These are phyloP conservation scores for Chenopodium suecicum DNA, from an alignment of 148 eudicot species.

Conservation along the genomic window DNA sequence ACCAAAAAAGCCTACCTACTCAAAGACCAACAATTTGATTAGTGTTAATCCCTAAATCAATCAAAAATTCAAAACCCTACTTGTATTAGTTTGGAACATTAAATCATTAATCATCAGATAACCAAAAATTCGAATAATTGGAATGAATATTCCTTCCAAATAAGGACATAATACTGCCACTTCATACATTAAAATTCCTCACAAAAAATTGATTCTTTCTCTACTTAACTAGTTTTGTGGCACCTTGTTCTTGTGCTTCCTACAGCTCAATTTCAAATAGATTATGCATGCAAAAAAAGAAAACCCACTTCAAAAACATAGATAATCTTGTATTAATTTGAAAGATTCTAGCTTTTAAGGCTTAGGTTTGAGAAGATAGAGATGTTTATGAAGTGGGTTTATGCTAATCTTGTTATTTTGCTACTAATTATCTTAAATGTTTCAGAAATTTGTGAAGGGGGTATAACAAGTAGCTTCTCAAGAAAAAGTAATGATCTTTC, in stretches of 20 bases:
- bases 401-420: constrained; percentile 17
- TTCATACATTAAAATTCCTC: not conserved
- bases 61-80: not conserved
- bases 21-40: too few species aligned
- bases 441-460: constrained; percentile 47
- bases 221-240: too few species aligned
- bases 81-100: not conserved
- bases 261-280: not conserved
- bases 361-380: not conserved
- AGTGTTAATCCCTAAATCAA: not conserved
- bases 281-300: not conserved
- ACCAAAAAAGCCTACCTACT: not conserved
- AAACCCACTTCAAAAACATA: constrained; percentile 11
- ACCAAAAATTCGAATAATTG: constrained; percentile 22
- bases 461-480: constrained; percentile 47
- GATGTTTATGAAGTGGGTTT: constrained; percentile 38
- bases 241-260: not conserved
- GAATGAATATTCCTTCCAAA: constrained; percentile 25
- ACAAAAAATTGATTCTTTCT: not conserved
- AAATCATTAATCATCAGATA: not conserved
- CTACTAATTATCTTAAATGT: constrained; percentile 16
- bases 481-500: constrained; percentile 38
- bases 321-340: not conserved
- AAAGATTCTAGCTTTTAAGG: not conserved
- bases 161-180: constrained; percentile 2